Percentiles rank a stretch among this genome's conserved stretches.
Evolutionary conservation across 1,284 basidiomycete genomes (phyloP).

Genomic region (Rugosomyces carneus): DNA sequence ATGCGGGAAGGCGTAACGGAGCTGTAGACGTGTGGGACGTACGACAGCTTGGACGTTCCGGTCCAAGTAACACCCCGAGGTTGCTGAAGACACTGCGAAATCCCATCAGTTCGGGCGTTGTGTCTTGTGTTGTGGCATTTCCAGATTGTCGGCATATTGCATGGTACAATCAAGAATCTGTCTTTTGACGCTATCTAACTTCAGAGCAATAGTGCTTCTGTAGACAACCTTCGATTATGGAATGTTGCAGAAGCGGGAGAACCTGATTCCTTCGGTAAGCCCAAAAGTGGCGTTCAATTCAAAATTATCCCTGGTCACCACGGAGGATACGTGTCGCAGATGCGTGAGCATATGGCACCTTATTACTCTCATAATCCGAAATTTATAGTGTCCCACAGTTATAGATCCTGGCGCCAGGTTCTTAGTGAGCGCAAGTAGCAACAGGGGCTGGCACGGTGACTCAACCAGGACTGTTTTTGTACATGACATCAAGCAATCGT

Average conservation of each 20-base stretch:
- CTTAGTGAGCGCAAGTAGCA: constrained; percentile 88
- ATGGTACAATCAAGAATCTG: constrained; percentile 49
- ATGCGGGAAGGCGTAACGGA: constrained; percentile 88
- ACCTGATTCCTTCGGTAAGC: constrained; percentile 50
- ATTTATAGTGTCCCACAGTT: constrained; percentile 43
- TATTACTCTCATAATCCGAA: constrained; percentile 15
- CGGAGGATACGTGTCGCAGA: constrained; percentile 87
- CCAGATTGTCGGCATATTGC: constrained; percentile 89
- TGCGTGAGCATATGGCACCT: constrained; percentile 51
- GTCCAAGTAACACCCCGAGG: constrained; percentile 56
- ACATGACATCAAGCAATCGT: constrained; percentile 69
- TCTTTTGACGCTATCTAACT: constrained; percentile 4
- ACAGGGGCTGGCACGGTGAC: constrained; percentile 92
- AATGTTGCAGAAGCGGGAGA: constrained; percentile 78
- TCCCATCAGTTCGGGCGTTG: constrained; percentile 84
- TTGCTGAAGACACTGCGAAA: constrained; percentile 80
- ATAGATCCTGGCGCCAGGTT: constrained; percentile 84
- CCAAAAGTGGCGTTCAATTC: constrained; percentile 73
- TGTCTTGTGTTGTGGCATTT: constrained; percentile 86
- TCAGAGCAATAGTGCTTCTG: constrained; percentile 61
- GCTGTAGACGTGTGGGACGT: constrained; percentile 95
- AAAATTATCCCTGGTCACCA: constrained; percentile 97
- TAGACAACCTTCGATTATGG: constrained; percentile 94
- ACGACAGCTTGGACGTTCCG: constrained; percentile 59
- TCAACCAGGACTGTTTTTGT: constrained; percentile 85